Evolutionary conservation across 495 filamentous ascomycete genomes (phyloP), one percentile per base, ranked within the genome.

Genomic region (Aspergillus diversus): DNA sequence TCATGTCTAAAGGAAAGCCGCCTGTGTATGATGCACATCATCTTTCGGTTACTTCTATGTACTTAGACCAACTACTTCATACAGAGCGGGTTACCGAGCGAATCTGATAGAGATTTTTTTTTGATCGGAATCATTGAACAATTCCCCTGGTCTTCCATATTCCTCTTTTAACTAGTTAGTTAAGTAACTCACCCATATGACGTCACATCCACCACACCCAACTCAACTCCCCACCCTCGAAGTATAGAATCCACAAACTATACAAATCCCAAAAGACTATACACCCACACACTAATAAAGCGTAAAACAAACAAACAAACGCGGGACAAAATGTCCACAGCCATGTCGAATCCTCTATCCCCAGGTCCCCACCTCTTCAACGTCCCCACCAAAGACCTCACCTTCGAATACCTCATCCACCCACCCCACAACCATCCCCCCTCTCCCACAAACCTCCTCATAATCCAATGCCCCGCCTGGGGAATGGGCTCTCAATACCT

Each of bases 361-460:
- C 59, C 74, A 68, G 68, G 66, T 33, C 43, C 15, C 12, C 68
- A 70, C 51, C 33, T 11, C 27, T 74, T 78, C 37, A 70, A 54
- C 55, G 61, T 65, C 4, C 56, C 64, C 12, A 16, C 53, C 37
- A 64, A 61, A n/a, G 31, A 35, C 9, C 33, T 68, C 33, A 52
- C 49, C 31, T 62, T 70, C 16, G 63, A 65, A 59, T 70, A 68
- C 56, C 33, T 66, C 11, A 52, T 70, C 50, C 50, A 59, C 39
- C 39, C 31, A 33, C 32, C 49, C 3, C 11, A 55, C 39, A 43
- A 43, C 39, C 54, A 31, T 31, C 46, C 57, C 9, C 47, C n/a
- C 31, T 31, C 15, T 5, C 3, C 15, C 57, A 8, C n/a, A 31
- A n/a, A 34, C 13, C 56, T 69, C 12, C 57, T 70, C 31, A 35